Evolutionary conservation across 2,329 filamentous ascomycete species (phyloP), one percentile per base, ranked within the genome.

Genomic region (Corynespora cassiicola): DNA sequence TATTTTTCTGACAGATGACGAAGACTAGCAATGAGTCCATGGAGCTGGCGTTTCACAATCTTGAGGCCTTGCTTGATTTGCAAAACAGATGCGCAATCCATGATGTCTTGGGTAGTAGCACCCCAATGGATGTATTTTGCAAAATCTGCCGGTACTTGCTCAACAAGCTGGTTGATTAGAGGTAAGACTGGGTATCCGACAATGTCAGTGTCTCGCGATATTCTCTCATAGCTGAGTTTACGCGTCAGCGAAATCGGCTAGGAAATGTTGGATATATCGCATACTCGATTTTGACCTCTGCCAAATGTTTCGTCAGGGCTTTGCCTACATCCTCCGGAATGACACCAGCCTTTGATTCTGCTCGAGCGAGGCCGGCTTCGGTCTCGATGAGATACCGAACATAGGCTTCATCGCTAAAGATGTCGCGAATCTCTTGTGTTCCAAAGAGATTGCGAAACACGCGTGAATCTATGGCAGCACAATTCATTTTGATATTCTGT

Each of bases 91-190:
- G 78, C 79, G 0, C 74, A 63, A 46, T 81, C 79, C 78, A 80
- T 81, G 41, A 81, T 80, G 47, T 82, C 78, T 46, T 82, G 79
- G 0, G 79, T 82, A 0, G 79, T 81, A 2, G 78, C 77, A 6
- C 79, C 79, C 78, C 78, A 81, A 53, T 81, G 78, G 7, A 81
- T 72, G 47, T 78, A 81, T 42, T 71, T 48, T 19, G 62, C 63
- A 11, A 56, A 61, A 53, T 63, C 64, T 2, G 69, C 64, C 4
- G 65, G 61, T n/a, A 63, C 61, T 23, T 56, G 56, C 18, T 63
- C 60, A 1, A 70, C 69, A 16, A 80, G 57, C 40, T 80, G 77
- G 21, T 71, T 66, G 3, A 79, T 72, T 8, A 80, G 50, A 1
- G 76, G 75, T 0, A 80, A 63, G 7, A 80, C 76, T 0, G 77